Evolutionary conservation across 2,329 filamentous ascomycete genomes (phyloP).

Genomic region (Talaromyces sp.): DNA sequence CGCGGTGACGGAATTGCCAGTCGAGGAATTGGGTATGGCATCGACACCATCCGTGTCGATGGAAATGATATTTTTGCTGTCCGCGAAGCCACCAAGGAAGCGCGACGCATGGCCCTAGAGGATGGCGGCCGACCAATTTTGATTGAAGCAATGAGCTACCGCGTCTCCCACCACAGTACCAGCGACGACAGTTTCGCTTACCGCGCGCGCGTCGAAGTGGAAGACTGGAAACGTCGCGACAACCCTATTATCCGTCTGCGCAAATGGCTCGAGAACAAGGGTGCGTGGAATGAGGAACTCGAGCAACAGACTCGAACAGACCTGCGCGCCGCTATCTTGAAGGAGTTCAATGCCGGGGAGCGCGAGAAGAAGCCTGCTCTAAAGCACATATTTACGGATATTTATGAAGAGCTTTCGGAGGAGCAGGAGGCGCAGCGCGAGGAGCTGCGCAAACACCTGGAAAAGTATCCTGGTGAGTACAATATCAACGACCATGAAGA

Average conservation of each 20-base stretch:
- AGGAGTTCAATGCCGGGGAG: slow-evolving; percentile 72
- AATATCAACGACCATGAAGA: slow-evolving; percentile 73
- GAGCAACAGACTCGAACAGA: slow-evolving; percentile 68
- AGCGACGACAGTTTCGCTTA: slow-evolving; percentile 97
- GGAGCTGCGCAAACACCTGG: slow-evolving; percentile 70
- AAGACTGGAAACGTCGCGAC: slow-evolving; percentile 87
- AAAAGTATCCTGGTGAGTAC: slow-evolving; percentile 89
- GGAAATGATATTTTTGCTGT: slow-evolving; percentile 95
- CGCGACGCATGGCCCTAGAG: slow-evolving; percentile 71
- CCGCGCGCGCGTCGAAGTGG: slow-evolving; percentile 84
- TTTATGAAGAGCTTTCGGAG: slow-evolving; percentile 83
- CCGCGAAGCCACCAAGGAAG: slow-evolving; percentile 71
- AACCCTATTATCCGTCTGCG: slow-evolving; percentile 81
- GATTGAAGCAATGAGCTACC: slow-evolving; percentile 95
- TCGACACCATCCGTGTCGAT: slow-evolving; percentile 85
- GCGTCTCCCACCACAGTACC: slow-evolving; percentile 96
- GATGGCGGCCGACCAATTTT: slow-evolving; percentile 79
- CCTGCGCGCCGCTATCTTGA: slow-evolving; percentile 70
- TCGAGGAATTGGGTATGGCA: slow-evolving; percentile 84
- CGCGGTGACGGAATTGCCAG: slow-evolving; percentile 87
- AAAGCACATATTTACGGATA: slow-evolving; percentile 68
- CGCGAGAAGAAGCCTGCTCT: slow-evolving; percentile 54
- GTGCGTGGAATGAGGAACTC: slow-evolving; percentile 77
- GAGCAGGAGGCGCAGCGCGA: slow-evolving; percentile 72
- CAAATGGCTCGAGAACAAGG: slow-evolving; percentile 84